Evolutionary conservation across 2,329 filamentous ascomycete genomes (phyloP), one percentile per base, ranked within the genome.

Genomic region (Aspergillus flavus): DNA sequence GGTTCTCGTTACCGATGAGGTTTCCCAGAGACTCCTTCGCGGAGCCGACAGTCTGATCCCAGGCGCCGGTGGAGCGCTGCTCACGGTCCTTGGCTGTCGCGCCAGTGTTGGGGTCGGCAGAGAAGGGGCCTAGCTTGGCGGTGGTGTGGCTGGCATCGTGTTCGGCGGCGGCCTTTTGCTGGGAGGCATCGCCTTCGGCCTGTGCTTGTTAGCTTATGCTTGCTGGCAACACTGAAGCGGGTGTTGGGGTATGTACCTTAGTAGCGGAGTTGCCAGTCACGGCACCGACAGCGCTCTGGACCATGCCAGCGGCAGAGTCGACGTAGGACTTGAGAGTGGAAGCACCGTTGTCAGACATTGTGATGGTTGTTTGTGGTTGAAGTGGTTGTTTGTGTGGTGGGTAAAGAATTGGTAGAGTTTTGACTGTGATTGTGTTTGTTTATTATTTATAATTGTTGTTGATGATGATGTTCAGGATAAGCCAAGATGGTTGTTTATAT

Each of bases 41-140:
- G 1, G 90, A 87, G 58, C 94, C 94, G n/a, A 94, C 74, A 6
- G 93, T 96, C 81, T 97, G 94, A 82, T 97, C 92, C 89, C 91
- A 96, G 21, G 85, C 84, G 50, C 94, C 94, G 21, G 86, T 76
- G 26, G 84, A 81, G 68, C 93, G 91, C 76, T 94, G 83, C 12
- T 89, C 83, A 78, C 92, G 84, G 78, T 97, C 92, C 69, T 86
- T 84, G 66, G 89, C 85, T 56, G 91, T 82, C 41, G 88, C 90
- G 55, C 92, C 92, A 0, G 87, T 86, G 57, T 89, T 83, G 12
- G 89, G 89, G 62, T 76, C 74, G 0, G 91, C 84, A 28, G 89
- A 87, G 75, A 89, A 83, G 64, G 90, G 89, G 5, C 91, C 93
- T n/a, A 90, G 76, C 77, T 93, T 94, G 68, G 85, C 85, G 19